A percentile compares a stretch with the other conserved stretches of the same genome.
These are phyloP conservation scores for Podospora conica DNA, from an alignment of 495 filamentous ascomycete genomes.

Conservation along the genomic window DNA sequence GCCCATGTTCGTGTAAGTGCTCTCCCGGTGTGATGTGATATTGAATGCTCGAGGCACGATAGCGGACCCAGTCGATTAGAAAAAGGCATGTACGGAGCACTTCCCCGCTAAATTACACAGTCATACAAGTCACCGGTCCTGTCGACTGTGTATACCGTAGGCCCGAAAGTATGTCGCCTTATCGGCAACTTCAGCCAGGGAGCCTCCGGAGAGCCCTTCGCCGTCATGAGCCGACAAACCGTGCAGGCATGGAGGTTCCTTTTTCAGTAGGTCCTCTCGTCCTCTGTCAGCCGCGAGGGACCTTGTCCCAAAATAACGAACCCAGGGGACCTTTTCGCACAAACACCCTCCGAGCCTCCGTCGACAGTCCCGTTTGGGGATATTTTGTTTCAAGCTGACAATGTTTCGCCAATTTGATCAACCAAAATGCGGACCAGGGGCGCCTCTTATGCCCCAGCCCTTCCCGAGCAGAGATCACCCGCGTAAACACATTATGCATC, in stretches of 20 bases:
- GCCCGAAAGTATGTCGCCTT: background rate
- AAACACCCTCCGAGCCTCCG: background rate
- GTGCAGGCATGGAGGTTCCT: background rate
- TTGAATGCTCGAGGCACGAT: background rate
- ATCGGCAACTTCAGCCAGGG: background rate
- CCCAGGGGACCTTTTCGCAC: background rate
- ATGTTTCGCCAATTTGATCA: slow-evolving; percentile 1
- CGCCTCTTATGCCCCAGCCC: background rate
- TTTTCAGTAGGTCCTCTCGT: background rate
- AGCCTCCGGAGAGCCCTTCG: background rate
- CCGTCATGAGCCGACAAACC: background rate
- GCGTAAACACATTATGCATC: background rate
- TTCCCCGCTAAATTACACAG: no score
- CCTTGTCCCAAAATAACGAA: background rate
- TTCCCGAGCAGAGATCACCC: background rate
- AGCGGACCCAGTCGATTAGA: background rate
- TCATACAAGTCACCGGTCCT: no score
- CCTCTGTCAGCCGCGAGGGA: background rate
- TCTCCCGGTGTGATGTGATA: background rate
- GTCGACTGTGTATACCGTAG: no score
- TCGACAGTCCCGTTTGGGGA: background rate
- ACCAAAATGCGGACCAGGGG: background rate
- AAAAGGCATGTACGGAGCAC: no score
- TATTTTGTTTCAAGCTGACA: slow-evolving; percentile 12
- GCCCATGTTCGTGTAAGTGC: background rate